Evolutionary conservation across 495 filamentous ascomycete species (phyloP).

Genomic region (Podospora conica): DNA sequence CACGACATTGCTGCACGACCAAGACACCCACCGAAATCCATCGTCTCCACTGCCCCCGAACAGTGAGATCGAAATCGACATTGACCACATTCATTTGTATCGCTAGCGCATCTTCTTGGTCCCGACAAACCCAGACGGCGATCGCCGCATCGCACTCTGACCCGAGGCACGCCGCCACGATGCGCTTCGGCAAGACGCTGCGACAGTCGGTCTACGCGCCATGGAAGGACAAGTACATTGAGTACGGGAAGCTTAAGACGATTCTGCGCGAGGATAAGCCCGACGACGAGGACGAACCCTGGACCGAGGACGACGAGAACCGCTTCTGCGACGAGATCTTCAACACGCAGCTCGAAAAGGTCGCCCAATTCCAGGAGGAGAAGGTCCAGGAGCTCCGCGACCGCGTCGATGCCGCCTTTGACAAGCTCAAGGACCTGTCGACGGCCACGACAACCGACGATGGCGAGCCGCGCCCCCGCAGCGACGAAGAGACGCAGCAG

Average conservation of each 20-base stretch:
- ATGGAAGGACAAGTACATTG: slow-evolving; percentile 91
- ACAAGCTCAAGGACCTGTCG: slow-evolving; percentile 54
- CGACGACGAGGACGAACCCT: slow-evolving; percentile 54
- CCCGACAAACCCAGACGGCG: neutral
- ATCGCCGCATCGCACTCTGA: neutral
- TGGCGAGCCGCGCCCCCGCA: slow-evolving; percentile 25
- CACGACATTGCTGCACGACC: neutral
- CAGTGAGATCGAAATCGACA: neutral
- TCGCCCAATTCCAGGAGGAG: slow-evolving; percentile 78
- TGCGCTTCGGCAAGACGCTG: slow-evolving; percentile 91
- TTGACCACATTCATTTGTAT: neutral
- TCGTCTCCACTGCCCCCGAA: neutral
- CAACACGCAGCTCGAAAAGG: slow-evolving; percentile 93
- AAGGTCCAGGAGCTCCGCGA: slow-evolving; percentile 67
- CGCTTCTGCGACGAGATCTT: slow-evolving; percentile 89
- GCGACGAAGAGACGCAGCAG: slow-evolving; percentile 43
- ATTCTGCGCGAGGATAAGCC: slow-evolving; percentile 69
- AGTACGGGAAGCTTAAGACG: slow-evolving; percentile 86
- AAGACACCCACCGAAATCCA: neutral
- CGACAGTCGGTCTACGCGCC: slow-evolving; percentile 72
- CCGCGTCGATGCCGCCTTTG: slow-evolving; percentile 54
- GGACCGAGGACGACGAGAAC: slow-evolving; percentile 96
- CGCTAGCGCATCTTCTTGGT: neutral
- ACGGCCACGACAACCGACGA: slow-evolving; percentile 35
- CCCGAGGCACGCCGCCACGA: slow-evolving; percentile 33